phyloP scores from a whole-genome alignment of 768 basidiomycete genomes.

The Boletus tomentosulus region DNA sequence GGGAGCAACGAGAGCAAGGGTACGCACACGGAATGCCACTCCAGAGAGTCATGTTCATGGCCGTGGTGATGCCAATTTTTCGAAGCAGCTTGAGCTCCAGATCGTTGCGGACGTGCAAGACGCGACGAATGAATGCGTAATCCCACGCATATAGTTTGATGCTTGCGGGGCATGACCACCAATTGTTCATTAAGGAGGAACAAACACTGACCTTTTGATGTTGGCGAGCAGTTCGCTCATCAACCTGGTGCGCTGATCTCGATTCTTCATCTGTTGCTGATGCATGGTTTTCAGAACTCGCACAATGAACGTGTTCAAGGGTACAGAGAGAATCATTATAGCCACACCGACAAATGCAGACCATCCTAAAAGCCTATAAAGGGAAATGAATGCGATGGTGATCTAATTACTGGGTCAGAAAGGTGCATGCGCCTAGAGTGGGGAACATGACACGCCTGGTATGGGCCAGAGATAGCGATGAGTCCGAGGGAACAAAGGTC shows the following conservation, averaged over 20 bases:
- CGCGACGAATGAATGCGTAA: conserved; percentile 75
- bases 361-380: conserved; percentile 91
- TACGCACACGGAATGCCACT: conserved; percentile 54
- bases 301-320: conserved; percentile 72
- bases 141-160: conserved; percentile 97
- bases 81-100: conserved; percentile 76
- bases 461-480: conserved; percentile 80
- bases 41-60: conserved; percentile 63
- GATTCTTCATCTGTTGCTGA: conserved; percentile 88
- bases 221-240: conserved; percentile 95
- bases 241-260: conserved; percentile 75
- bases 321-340: conserved; percentile 81
- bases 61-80: conserved; percentile 76
- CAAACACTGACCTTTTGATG: conserved; percentile 62
- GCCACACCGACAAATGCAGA: conserved; percentile 85
- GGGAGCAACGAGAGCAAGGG: background rate
- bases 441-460: conserved; percentile 51
- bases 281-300: conserved; percentile 70
- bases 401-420: conserved; percentile 44
- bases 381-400: conserved; percentile 79
- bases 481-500: conserved; percentile 81
- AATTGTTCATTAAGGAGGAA: background rate
- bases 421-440: background rate
- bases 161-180: conserved; percentile 33
- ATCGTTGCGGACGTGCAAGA: conserved; percentile 78